Evolutionary conservation across 306 rosid genomes (phyloP).

Genomic region (Cucumis cinereus): DNA sequence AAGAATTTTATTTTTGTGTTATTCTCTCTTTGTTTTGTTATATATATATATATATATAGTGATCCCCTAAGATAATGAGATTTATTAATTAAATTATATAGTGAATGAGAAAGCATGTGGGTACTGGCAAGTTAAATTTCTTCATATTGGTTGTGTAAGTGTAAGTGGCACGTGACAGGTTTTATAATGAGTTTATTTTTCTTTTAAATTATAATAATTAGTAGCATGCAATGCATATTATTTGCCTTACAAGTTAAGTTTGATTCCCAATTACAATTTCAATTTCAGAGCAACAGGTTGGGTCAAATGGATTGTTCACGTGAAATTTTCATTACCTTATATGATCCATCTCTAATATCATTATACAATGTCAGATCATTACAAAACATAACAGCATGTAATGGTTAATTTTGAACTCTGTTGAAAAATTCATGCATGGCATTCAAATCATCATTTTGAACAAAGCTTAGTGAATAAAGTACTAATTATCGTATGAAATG

Average conservation of each 20-base stretch:
- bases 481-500: too few species aligned
- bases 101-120: neutral
- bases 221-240: neutral
- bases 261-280: neutral
- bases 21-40: too few species aligned
- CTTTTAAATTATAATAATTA: neutral
- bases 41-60: too few species aligned
- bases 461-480: too few species aligned
- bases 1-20: too few species aligned
- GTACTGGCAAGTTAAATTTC: neutral
- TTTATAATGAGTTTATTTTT: neutral
- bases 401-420: neutral
- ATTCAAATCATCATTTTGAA: too few species aligned
- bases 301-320: neutral
- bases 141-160: neutral
- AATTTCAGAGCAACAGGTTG: neutral
- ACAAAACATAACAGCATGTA: neutral
- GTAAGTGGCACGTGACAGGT: neutral
- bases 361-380: neutral
- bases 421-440: too few species aligned
- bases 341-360: neutral
- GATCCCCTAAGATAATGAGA: neutral
- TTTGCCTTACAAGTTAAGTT: constrained; percentile 1
- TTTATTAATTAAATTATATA: neutral
- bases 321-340: neutral